phyloP scores from a whole-genome alignment of 805 yeast genomes.

The Saccharomycopsis babjevae region DNA sequence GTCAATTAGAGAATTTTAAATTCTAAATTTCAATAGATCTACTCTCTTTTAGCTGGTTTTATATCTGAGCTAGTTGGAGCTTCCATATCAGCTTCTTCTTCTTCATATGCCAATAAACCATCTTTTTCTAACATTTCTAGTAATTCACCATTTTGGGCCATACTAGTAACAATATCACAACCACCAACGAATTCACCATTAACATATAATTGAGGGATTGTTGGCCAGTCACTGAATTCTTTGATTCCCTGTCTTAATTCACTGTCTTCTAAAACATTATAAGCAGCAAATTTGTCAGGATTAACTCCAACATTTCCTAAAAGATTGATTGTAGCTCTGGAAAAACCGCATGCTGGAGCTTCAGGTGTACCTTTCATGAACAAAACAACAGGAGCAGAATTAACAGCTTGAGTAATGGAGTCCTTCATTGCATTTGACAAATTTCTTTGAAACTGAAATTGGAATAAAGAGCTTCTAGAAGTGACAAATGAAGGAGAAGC shows the following conservation, averaged over 20 bases:
- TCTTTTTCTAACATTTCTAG: constrained; percentile 73
- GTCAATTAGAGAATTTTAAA: not conserved
- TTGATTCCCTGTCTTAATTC: constrained; percentile 93
- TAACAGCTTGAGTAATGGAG: constrained; percentile 81
- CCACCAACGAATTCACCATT: constrained; percentile 93
- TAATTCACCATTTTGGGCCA: constrained; percentile 89
- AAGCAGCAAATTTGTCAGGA: constrained; percentile 93
- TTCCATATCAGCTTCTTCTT: constrained; percentile 33
- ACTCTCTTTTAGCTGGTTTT: constrained; percentile 15
- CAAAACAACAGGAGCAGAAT: constrained; percentile 85
- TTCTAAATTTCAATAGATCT: not conserved
- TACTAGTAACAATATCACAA: constrained; percentile 84
- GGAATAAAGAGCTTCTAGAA: not conserved
- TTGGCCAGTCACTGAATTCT: constrained; percentile 96
- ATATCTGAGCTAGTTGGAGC: constrained; percentile 14
- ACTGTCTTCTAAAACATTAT: constrained; percentile 88
- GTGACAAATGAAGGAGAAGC: not conserved
- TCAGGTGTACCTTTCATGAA: constrained; percentile 99
- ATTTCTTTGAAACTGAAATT: constrained; percentile 27
- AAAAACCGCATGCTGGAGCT: constrained; percentile 95
- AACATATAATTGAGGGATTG: constrained; percentile 92
- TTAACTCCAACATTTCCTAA: constrained; percentile 96
- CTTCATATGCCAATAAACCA: constrained; percentile 72
- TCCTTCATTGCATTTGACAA: constrained; percentile 68
- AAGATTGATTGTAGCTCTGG: constrained; percentile 86